These are phyloP conservation scores for Oryza punctata DNA, from an alignment of 176 grass and related monocot species.

Conservation along the genomic window DNA sequence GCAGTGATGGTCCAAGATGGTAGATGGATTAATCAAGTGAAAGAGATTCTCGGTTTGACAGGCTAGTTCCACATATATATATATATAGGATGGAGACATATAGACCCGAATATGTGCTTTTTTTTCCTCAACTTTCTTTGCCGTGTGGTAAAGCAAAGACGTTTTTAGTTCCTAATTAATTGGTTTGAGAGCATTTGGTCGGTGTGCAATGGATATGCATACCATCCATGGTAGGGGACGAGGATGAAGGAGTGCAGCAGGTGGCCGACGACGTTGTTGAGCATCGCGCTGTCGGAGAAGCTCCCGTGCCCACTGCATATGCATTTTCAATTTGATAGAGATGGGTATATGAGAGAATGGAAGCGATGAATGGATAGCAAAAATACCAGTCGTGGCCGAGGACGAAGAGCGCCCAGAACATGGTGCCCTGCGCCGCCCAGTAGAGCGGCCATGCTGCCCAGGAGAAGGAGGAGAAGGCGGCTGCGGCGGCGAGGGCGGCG, in stretches of 20 bases:
- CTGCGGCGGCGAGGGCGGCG: conserved; percentile 27
- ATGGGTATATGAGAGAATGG: no score
- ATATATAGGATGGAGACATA: no score
- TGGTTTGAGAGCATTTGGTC: no score
- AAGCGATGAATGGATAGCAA: no score
- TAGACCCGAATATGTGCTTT: no score
- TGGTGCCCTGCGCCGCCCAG: conserved; percentile 86
- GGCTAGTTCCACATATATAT: no score
- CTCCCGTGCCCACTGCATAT: conserved; percentile 76
- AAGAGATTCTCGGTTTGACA: no score
- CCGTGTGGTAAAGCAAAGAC: no score
- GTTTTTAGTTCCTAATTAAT: no score
- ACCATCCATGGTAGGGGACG: conserved; percentile 94
- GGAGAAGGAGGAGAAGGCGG: neutral
- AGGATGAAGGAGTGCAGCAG: conserved; percentile 77
- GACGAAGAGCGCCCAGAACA: conserved; percentile 99
- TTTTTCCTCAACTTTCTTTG: no score
- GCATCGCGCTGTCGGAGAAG: conserved; percentile 56
- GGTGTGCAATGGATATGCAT: neutral
- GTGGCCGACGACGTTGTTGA: conserved; percentile 77
- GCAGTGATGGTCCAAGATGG: neutral
- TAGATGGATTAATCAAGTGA: no score
- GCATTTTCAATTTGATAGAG: no score
- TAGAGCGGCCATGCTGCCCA: conserved; percentile 51
- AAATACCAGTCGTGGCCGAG: conserved; percentile 73